Base-by-base conservation (phyloP, 1,139 yeast species). In the Candida tropicalis region DNA sequence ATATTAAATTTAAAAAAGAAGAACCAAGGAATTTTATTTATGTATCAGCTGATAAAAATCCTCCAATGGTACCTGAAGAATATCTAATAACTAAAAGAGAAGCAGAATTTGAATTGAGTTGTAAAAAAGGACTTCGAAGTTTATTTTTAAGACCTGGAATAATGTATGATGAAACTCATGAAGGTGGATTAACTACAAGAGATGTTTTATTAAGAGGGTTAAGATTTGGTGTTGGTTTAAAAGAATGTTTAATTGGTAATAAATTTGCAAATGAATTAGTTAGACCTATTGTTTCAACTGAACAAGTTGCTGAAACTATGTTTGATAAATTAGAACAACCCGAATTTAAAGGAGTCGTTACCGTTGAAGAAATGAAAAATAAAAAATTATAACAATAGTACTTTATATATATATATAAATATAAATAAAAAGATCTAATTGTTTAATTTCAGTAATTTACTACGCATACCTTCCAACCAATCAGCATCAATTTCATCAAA, bases 101-200 rank as follows among this genome's bases (percentile, higher is more conserved):
- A 46, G 95, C 97, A 0, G 97, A 90, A 58, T 62, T 62, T 24
- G 82, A 77, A 51, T 64, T 87, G 38, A 51, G 70, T 15, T 63
- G 69, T 46, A 61, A 73, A 35, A 54, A 65, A 2, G 63, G 65
- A 7, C 65, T 88, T 13, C 72, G 95, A 45, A 66, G 84, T 0
- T 79, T 89, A 2, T 60, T 84, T 16, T 53, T 87, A 60, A 72
- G 97, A 49, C 97, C 97, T 0, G 95, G 95, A 0, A 79, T 88
- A 50, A 84, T 90, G 93, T 85, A 69, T 56, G 95, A 87, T 56
- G 79, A 68, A 37, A 53, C 64, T 10, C 68, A 64, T 46, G 63
- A 39, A 54, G 65, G 57, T 5, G 38, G 43, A 1, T 31, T 49
- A 35, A 61, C 62, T 31, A 60, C 69, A 34, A 59, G 77, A 35